These are phyloP conservation scores for Coleophoma cylindrospora DNA, from an alignment of 2,329 filamentous ascomycete genomes.

Conservation along the genomic window DNA sequence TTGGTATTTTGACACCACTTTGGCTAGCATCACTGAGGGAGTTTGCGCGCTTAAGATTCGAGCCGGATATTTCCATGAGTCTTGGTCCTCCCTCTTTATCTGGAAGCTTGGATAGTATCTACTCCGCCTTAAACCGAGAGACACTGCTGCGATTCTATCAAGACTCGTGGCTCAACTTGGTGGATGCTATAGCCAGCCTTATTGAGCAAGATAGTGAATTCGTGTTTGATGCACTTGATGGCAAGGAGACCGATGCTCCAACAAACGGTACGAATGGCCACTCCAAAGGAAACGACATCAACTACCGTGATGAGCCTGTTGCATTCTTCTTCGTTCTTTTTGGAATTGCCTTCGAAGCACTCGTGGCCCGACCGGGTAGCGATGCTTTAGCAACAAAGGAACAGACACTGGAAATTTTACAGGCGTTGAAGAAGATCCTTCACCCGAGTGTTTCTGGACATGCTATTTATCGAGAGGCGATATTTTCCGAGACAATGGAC, in stretches of 20 bases:
- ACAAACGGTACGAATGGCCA: constrained; percentile 31
- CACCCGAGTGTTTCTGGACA: constrained; percentile 92
- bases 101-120: constrained; percentile 86
- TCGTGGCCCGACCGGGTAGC: constrained; percentile 70
- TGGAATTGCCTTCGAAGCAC: constrained; percentile 90
- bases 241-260: constrained; percentile 55
- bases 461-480: constrained; percentile 91
- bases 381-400: constrained; percentile 67
- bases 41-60: constrained; percentile 88
- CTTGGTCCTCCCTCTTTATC: constrained; percentile 76
- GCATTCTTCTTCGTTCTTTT: constrained; percentile 99
- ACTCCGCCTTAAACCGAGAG: constrained; percentile 89
- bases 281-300: constrained; percentile 73
- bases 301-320: constrained; percentile 95
- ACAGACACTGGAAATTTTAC: constrained; percentile 82
- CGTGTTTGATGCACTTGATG: constrained; percentile 93
- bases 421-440: constrained; percentile 89
- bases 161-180: constrained; percentile 92
- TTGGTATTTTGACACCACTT: constrained; percentile 82
- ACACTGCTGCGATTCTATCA: constrained; percentile 95
- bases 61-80: constrained; percentile 93
- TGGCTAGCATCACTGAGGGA: constrained; percentile 93
- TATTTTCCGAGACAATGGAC: constrained; percentile 97
- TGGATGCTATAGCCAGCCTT: constrained; percentile 93
- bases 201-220: constrained; percentile 98